A percentile compares a stretch with the other conserved stretches of the same genome.
Conservation (phyloP, 225 moss, liverwort and hornwort species). For the Polytrichum formosum region DNA sequence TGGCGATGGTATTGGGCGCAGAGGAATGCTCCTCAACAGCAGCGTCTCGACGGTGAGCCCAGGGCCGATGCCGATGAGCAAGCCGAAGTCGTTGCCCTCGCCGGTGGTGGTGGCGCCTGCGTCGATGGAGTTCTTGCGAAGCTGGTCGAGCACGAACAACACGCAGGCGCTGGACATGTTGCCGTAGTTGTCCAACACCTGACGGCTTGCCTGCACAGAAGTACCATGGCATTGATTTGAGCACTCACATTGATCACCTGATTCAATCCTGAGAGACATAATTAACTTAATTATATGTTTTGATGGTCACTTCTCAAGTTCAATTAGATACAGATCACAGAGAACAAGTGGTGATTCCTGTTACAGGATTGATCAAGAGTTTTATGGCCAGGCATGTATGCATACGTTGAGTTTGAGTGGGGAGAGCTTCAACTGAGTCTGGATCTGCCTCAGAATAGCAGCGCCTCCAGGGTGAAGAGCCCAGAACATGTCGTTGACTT, state of each 20-base stretch:
- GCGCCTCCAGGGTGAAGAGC: slow-evolving; percentile 27
- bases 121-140: slow-evolving; percentile 22
- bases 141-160: too few relatives aligned
- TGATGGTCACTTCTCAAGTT: too few relatives aligned
- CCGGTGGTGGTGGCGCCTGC: slow-evolving; percentile 20
- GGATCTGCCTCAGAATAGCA: slow-evolving; percentile 19
- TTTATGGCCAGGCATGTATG: too few relatives aligned
- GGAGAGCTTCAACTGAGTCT: slow-evolving; percentile 5
- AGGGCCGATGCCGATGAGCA: slow-evolving; percentile 30
- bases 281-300: too few relatives aligned
- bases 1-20: too few relatives aligned
- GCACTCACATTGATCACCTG: too few relatives aligned
- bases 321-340: too few relatives aligned
- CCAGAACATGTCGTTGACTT: slow-evolving; percentile 30
- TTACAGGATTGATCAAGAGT: too few relatives aligned
- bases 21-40: slow-evolving; percentile 16
- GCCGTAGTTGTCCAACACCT: slow-evolving; percentile 20
- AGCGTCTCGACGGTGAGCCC: slow-evolving; percentile 31
- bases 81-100: slow-evolving; percentile 27
- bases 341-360: too few relatives aligned
- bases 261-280: too few relatives aligned
- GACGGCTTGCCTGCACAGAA: slow-evolving; percentile 12
- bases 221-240: too few relatives aligned
- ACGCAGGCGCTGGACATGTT: slow-evolving; percentile 16
- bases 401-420: slow-evolving; percentile 12